Percentiles rank a stretch among this genome's conserved stretches.
Conservation (phyloP, 2,329 filamentous ascomycete genomes). For the Penicillium sp. region DNA sequence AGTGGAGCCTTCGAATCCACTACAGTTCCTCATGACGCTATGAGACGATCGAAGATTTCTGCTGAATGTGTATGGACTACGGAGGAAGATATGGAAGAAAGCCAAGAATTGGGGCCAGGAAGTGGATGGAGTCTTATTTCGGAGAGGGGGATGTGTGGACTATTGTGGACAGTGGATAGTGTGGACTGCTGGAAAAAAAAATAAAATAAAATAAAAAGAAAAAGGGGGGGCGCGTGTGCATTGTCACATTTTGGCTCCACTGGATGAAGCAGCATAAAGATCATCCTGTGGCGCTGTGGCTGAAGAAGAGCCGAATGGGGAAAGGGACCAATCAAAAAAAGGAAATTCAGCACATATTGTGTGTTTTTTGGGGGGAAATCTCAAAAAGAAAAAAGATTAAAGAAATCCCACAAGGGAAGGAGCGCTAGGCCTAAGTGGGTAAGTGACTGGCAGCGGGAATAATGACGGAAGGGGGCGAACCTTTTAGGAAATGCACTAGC, state of each 20-base stretch:
- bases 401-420: constrained; percentile 7
- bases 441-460: constrained; percentile 19
- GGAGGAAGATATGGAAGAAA: not conserved
- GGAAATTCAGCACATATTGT: not conserved
- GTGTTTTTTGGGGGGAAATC: too few relatives aligned
- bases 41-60: constrained; percentile 16
- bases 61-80: constrained; percentile 14
- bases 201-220: too few relatives aligned
- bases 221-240: constrained; percentile 15
- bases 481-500: constrained; percentile 22
- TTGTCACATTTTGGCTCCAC: constrained; percentile 16
- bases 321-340: not conserved
- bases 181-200: constrained; percentile 5
- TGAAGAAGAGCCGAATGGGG: constrained; percentile 6
- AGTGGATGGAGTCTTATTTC: not conserved
- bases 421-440: constrained; percentile 15
- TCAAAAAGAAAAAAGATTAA: constrained; percentile 1
- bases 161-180: not conserved
- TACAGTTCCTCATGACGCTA: constrained; percentile 19
- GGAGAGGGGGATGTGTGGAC: not conserved
- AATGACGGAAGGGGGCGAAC: constrained; percentile 29
- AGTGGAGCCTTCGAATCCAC: constrained; percentile 16
- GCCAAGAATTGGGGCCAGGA: constrained; percentile 4
- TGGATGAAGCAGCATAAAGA: not conserved
- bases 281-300: constrained; percentile 12